Evolutionary conservation across 148 eudicot species (phyloP), one percentile per base, ranked within the genome.

Genomic region (Vaccinium corymbosum): DNA sequence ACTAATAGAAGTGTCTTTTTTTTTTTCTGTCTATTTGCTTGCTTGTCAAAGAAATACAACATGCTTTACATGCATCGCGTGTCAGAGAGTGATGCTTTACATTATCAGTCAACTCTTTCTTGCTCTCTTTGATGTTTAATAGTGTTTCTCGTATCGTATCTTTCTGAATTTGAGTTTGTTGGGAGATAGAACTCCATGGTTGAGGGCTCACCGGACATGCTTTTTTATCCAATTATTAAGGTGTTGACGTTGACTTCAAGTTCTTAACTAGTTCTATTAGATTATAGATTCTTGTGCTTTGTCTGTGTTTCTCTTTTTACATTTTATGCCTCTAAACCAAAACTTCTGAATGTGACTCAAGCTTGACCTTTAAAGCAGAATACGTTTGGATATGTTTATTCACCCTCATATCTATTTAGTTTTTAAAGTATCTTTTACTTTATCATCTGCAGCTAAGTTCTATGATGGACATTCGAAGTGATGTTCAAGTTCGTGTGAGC

Each of bases 401-500:
- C 0, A 51, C n/a, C 55, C 15, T 57, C 15, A 2, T 73, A 27
- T 49, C 66, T 79, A 56, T 52, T 35, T 42, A 42, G 46, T 42
- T 3, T 3, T 42, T 35, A 77, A 77, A 15, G 42, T 27, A 25
- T 3, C 75, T 14, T n/a, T 83, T 49, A 51, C 52, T 53, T 85
- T 49, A 52, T 73, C 27, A 82, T 72, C 74, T 85, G 87, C 86
- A 97, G 99, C 94, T 97, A 82, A 94, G 90, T 89, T 94, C 99
- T 77, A 92, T 97, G 99, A 92, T 97, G 97, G 98, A 94, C 81
- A 82, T 91, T 79, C 91, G 89, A 89, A 97, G 97, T 89, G 99
- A 97, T 70, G 89, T 97, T 83, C 97, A 93, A 94, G 96, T 97
- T 85, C 98, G 99, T 84, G 95, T 95, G 59, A 95, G 95, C 89